A percentile compares a stretch with the other conserved stretches of the same genome.
Evolutionary conservation across 2,329 filamentous ascomycete species (phyloP).

Genomic region (Chaetothyriales sp.): DNA sequence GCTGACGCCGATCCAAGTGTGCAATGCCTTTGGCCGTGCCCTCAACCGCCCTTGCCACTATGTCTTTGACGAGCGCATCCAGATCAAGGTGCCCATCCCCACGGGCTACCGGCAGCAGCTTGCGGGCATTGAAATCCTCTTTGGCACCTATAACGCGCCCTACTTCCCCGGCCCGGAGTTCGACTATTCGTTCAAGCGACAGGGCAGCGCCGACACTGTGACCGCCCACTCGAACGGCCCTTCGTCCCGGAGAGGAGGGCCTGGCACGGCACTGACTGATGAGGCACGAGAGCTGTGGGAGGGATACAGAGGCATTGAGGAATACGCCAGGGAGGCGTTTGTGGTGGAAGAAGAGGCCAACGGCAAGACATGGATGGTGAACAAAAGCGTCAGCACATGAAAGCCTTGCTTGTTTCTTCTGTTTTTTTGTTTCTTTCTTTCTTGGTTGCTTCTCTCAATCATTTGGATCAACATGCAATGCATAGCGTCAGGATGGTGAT

Average conservation of each 20-base stretch:
- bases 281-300: slow-evolving; percentile 78
- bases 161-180: slow-evolving; percentile 49
- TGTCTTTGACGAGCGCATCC: slow-evolving; percentile 54
- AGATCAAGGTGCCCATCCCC: slow-evolving; percentile 73
- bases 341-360: slow-evolving; percentile 89
- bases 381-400: slow-evolving; percentile 23
- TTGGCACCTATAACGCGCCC: slow-evolving; percentile 43
- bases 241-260: slow-evolving; percentile 3
- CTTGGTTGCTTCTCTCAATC: too few relatives aligned
- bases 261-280: slow-evolving; percentile 43
- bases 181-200: slow-evolving; percentile 22
- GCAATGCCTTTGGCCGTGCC: slow-evolving; percentile 61
- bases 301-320: slow-evolving; percentile 75
- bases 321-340: slow-evolving; percentile 89
- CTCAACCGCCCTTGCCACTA: slow-evolving; percentile 67
- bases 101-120: slow-evolving; percentile 80
- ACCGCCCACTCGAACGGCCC: slow-evolving; percentile 2
- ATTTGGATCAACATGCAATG: background rate
- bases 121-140: slow-evolving; percentile 45
- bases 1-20: slow-evolving; percentile 69
- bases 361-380: slow-evolving; percentile 79
- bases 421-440: background rate
- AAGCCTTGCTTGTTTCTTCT: too few relatives aligned
- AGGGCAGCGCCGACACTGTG: slow-evolving; percentile 15
- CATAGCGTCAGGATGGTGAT: background rate